Evolutionary conservation across 352 stramenopile genomes (phyloP).

Genomic region (Saprolegnia diclina): DNA sequence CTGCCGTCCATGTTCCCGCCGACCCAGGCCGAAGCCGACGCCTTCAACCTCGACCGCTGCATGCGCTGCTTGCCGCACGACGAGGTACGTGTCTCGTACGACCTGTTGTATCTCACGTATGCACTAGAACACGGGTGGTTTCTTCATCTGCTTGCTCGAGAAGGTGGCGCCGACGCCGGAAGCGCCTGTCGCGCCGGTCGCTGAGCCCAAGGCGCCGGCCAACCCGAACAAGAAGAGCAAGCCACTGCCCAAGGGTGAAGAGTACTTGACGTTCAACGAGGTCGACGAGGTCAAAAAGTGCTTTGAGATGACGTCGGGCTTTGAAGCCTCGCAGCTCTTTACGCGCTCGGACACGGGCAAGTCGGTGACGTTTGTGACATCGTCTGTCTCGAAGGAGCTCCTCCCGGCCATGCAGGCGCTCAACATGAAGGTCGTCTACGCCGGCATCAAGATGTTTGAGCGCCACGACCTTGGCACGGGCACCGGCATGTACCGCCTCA

Average conservation of each 20-base stretch:
- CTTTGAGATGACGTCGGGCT: constrained; percentile 63
- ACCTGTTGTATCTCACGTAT: neutral
- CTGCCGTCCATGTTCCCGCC: constrained; percentile 88
- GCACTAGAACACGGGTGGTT: constrained; percentile 93
- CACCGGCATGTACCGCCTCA: constrained; percentile 82
- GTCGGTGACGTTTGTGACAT: constrained; percentile 77
- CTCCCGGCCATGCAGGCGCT: constrained; percentile 81
- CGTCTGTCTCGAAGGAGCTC: constrained; percentile 76
- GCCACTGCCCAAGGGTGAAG: constrained; percentile 51
- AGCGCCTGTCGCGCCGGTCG: constrained; percentile 26
- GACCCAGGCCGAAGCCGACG: constrained; percentile 54
- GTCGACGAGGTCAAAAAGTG: constrained; percentile 61
- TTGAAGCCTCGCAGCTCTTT: constrained; percentile 76
- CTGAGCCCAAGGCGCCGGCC: constrained; percentile 11
- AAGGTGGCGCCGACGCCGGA: constrained; percentile 74
- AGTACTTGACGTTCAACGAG: constrained; percentile 75
- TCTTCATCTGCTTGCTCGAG: constrained; percentile 97
- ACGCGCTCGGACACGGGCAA: constrained; percentile 84
- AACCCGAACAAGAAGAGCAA: constrained; percentile 30
- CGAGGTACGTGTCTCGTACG: constrained; percentile 43
- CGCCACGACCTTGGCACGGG: constrained; percentile 67
- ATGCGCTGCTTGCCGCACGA: constrained; percentile 97
- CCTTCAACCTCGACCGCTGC: constrained; percentile 89
- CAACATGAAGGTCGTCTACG: constrained; percentile 87
- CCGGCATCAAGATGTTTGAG: constrained; percentile 90